Evolutionary conservation across 2,329 filamentous ascomycete genomes (phyloP), one percentile per base, ranked within the genome.

Genomic region (Diaporthe velutina): DNA sequence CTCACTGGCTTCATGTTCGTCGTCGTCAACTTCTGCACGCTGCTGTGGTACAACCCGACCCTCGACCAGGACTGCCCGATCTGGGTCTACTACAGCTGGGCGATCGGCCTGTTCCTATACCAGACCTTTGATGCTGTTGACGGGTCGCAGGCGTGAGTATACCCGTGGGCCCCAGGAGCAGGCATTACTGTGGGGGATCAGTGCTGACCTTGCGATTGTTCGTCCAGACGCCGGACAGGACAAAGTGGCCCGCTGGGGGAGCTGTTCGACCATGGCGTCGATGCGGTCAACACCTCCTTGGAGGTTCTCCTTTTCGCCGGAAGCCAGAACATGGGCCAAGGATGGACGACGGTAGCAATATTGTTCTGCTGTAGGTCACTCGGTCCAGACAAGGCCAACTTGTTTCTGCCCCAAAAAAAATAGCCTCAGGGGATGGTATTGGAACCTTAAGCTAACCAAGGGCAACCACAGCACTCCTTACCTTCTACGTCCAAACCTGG

Each of bases 401-500:
- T n/a, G 13, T 78, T 76, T 78, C 68, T 19, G 25, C 66, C n/a
- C n/a, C 45, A 17, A 22, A 40, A 52, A 17, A 52, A 70, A 73
- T 4, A 17, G 25, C 13, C 6, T 22, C n/a, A 6, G 35, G 35
- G 6, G 13, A 52, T 19, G 22, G 19, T 12, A 5, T n/a, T n/a
- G 17, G n/a, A 13, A 25, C 17, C 8, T n/a, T 75, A 30, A 30
- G 30, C 73, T 71, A 40, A 74, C 48, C 28, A 30, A 6, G 30
- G 66, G 50, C 33, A 9, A 7, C 45, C 45, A 66, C 76, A 95
- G 93, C 94, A 9, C 91, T 96, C 75, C 88, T 97, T 80, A 98
- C 97, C n/a, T 99, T 99, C 84, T 98, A 98, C 84, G 93, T 98
- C 55, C 97, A 98, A 83, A 98, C 97, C 45, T 99, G 97, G 97